Evolutionary conservation across 495 filamentous ascomycete genomes (phyloP), one percentile per base, ranked within the genome.

Genomic region (Penicillium longicatenatum): DNA sequence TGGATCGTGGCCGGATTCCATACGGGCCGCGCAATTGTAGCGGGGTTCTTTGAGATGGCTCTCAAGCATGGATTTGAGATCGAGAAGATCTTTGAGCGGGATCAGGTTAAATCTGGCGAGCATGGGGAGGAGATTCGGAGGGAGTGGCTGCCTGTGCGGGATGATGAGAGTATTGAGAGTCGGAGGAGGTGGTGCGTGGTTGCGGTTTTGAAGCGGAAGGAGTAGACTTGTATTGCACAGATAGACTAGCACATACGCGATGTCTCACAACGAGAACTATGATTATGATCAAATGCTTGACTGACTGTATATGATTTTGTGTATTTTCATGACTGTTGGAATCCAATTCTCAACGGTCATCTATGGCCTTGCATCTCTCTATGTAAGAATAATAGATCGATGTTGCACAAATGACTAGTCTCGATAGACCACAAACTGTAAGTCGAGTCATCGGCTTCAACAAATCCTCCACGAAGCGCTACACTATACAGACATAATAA

Each of bases 1-100:
- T 88, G 86, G 78, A 82, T 92, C 19, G 77, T 92, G 19, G 87
- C 86, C 1, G 90, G 89, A 0, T 93, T 96, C 61, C 93, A 97
- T 71, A 96, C 93, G 0, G 92, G 91, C 0, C 75, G 92, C 44
- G 77, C 72, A 9, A 89, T 88, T 64, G 79, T 96, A 69, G 79
- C 78, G 1, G 72, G 70, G 1, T 96, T 96, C 74, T 94, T 93
- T 67, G 82, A 85, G 39, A 77, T 74, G n/a, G 78, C 82, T 3
- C 66, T 67, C 14, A 71, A 70, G 56, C 76, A 69, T 35, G 91
- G 87, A 2, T 71, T 97, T 54, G 82, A 82, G 62, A 67, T 89
- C 22, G 89, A 92, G 73, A 67, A 67, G 48, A 86, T 95, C 12
- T 87, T 82, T 69, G 92, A 96, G 74, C 79, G 85, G 64, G 87